Evolutionary conservation across 495 filamentous ascomycete genomes (phyloP).

Genomic region (Penicillium soppii): DNA sequence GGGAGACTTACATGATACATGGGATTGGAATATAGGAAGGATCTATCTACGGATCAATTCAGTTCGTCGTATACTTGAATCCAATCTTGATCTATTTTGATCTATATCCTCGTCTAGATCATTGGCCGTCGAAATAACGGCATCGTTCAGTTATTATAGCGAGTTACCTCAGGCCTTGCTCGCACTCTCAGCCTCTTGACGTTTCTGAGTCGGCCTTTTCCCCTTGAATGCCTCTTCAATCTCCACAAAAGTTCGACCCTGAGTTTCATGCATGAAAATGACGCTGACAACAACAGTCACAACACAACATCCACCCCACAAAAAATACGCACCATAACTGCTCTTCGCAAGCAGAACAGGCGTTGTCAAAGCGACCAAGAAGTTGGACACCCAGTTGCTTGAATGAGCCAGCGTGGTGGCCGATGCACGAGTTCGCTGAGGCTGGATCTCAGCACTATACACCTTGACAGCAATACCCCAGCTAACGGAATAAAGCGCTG

Average conservation of each 20-base stretch:
- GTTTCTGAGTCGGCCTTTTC: background rate
- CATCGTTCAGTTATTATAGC: too few relatives aligned
- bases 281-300: slow-evolving; percentile 50
- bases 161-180: background rate
- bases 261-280: slow-evolving; percentile 61
- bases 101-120: too few relatives aligned
- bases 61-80: too few relatives aligned
- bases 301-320: slow-evolving; percentile 53
- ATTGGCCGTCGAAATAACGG: too few relatives aligned
- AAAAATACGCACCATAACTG: slow-evolving; percentile 58
- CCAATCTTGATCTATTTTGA: too few relatives aligned
- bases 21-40: too few relatives aligned
- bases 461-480: slow-evolving; percentile 58
- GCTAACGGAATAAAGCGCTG: slow-evolving; percentile 41
- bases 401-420: slow-evolving; percentile 48
- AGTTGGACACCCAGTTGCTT: slow-evolving; percentile 57
- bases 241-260: slow-evolving; percentile 53
- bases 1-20: too few relatives aligned
- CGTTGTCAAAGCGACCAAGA: slow-evolving; percentile 62
- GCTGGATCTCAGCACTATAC: slow-evolving; percentile 57
- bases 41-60: too few relatives aligned
- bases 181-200: background rate
- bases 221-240: slow-evolving; percentile 55
- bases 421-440: slow-evolving; percentile 50
- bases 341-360: slow-evolving; percentile 59